A percentile compares a stretch with the other conserved stretches of the same genome.
Conservation (phyloP, 352 stramenopile species). For the Globisporangium rhizosaccharum region DNA sequence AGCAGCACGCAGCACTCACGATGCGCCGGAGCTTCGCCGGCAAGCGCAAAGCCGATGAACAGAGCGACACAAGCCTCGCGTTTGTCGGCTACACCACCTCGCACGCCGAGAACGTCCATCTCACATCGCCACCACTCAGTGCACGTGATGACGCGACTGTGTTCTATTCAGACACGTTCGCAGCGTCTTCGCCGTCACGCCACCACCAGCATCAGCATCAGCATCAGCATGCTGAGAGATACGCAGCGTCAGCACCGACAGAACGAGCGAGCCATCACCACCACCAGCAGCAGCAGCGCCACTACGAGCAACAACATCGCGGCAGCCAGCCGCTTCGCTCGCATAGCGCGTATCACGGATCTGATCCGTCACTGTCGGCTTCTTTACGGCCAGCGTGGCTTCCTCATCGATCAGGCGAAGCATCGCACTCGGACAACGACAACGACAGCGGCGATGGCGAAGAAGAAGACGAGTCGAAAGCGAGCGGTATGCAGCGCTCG, state of each 20-base stretch:
- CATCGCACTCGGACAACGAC: not conserved
- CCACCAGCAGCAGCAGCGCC: not conserved
- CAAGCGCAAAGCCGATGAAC: slow-evolving; percentile 10
- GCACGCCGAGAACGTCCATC: not conserved
- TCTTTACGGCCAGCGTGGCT: slow-evolving; percentile 2
- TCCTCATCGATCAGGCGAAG: not conserved
- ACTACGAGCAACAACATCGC: not conserved
- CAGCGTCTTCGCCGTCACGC: not conserved
- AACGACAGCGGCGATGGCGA: not conserved
- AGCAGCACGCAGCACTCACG: not conserved
- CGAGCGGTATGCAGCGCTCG: not conserved
- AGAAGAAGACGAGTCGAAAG: slow-evolving; percentile 8
- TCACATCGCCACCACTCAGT: not conserved
- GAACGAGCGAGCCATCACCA: not conserved
- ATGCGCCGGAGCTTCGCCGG: slow-evolving; percentile 1
- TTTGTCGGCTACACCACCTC: not conserved
- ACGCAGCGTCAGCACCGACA: too few species aligned
- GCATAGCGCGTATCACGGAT: not conserved
- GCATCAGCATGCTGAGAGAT: not conserved
- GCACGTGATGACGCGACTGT: not conserved
- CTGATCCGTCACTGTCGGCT: not conserved
- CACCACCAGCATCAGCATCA: not conserved
- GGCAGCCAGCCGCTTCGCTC: not conserved
- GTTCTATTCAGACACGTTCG: not conserved
- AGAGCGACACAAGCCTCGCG: not conserved